Percentiles rank a stretch among this genome's conserved stretches.
These are phyloP conservation scores for Euphorbia celastroides DNA, from an alignment of 441 rosid genomes.

Conservation along the genomic window DNA sequence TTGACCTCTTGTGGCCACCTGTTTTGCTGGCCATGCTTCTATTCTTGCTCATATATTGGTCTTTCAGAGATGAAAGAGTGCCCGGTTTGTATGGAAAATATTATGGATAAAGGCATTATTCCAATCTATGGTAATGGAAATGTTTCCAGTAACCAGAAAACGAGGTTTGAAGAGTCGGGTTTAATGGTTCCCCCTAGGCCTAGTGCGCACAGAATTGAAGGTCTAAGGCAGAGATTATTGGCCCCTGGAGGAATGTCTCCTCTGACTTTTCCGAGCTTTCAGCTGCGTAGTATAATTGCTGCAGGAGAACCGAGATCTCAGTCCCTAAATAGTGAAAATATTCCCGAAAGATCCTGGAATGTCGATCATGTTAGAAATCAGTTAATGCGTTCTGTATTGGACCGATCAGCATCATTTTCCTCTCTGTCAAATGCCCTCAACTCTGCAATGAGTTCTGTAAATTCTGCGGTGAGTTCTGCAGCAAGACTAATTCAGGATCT, in stretches of 20 bases:
- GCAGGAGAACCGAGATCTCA: conserved; percentile 24
- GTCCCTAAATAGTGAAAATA: conserved; percentile 25
- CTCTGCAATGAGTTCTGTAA: conserved; percentile 35
- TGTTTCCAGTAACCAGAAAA: conserved; percentile 12
- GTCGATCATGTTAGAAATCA: conserved; percentile 7
- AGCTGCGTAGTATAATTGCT: conserved; percentile 33
- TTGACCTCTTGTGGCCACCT: conserved; percentile 78
- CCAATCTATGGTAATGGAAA: conserved; percentile 51
- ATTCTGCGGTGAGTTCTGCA: conserved; percentile 40
- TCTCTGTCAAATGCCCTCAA: conserved; percentile 35
- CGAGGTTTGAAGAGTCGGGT: conserved; percentile 30
- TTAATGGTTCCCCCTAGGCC: conserved; percentile 51
- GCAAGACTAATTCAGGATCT: conserved; percentile 32
- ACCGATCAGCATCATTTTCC: conserved; percentile 34
- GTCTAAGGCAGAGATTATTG: conserved; percentile 40
- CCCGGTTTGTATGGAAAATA: conserved; percentile 52
- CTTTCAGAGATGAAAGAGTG: conserved; percentile 49
- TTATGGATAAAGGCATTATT: conserved; percentile 40
- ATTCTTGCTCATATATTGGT: conserved; percentile 36
- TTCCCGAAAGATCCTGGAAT: conserved; percentile 18
- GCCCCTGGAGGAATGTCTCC: conserved; percentile 26
- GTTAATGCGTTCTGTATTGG: conserved; percentile 16
- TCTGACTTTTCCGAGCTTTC: conserved; percentile 31
- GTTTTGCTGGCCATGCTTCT: conserved; percentile 87
- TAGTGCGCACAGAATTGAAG: conserved; percentile 46